Base-by-base conservation (phyloP, 2,329 filamentous ascomycete genomes). In the Cercospora zeae-maydis region DNA sequence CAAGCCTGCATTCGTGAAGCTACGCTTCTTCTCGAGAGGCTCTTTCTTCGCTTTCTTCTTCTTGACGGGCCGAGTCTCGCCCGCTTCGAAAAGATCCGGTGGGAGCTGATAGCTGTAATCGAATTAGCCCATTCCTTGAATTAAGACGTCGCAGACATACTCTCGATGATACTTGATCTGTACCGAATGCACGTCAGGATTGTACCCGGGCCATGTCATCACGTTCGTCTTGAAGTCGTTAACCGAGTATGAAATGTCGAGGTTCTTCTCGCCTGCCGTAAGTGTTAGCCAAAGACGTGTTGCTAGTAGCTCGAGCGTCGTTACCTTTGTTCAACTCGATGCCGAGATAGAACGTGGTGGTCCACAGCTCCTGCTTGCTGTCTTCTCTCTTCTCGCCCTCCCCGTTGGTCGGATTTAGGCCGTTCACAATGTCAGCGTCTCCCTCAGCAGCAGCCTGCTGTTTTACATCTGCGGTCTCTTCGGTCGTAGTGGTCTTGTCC, bases 301-400 rank as follows among this genome's bases (percentile, higher is more conserved):
- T 10, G n/a, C 30, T 30, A 1, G 39, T 7, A 33, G 3, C 8
- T 33, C 5, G 49, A 21, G n/a, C 16, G 3, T 3, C 37, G 63
- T 24, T 21, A 71, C 70, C 70, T 61, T 68, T 67, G 37, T 83
- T 83, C 60, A 97, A 79, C 70, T 93, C 89, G 53, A 98, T 82
- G 36, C 95, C 95, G 73, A 99, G 92, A 74, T 98, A 99, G 76
- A 93, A 93, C 1, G 93, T 97, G 24, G 92, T 92, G 0, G 93
- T 98, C 75, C 91, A 96, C 30, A 98, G 78, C 51, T 81, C 82
- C 58, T 78, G 77, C 34, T 78, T 76, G 64, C 79, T 77, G 27
- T 79, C 75, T 30, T 72, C 75, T 42, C 76, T 76, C 30, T 73
- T 71, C 42, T 75, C 73, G 45, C 14, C 51, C 27, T 62, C 58